phyloP scores from a whole-genome alignment of 2,329 filamentous ascomycete genomes.

The Capronia coronata region DNA sequence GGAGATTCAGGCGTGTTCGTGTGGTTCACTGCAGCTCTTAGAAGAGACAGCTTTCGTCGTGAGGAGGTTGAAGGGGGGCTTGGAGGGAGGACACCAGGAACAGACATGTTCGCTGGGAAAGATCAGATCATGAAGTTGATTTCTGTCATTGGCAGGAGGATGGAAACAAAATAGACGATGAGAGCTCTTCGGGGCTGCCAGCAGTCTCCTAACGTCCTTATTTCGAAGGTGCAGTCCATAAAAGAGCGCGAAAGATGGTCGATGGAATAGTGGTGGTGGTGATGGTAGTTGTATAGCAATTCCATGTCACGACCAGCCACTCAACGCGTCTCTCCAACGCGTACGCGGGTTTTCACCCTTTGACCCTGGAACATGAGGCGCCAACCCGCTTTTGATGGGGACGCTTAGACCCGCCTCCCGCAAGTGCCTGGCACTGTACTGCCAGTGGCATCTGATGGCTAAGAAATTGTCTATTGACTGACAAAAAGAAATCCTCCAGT shows the following conservation, averaged over 20 bases:
- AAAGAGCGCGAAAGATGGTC: not conserved
- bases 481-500: not conserved
- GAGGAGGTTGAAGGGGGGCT: conserved; percentile 27
- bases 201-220: conserved; percentile 13
- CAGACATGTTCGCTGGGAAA: conserved; percentile 20
- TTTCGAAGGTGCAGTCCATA: not conserved
- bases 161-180: not conserved
- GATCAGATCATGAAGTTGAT: not conserved
- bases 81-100: conserved; percentile 26
- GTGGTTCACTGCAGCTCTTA: not conserved
- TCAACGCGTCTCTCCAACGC: conserved; percentile 2
- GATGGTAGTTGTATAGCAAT: not conserved
- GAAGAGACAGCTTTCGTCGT: conserved; percentile 10
- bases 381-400: not conserved
- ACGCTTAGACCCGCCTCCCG: not conserved
- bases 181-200: conserved; percentile 11
- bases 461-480: not conserved
- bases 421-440: not conserved
- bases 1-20: conserved; percentile 18
- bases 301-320: not conserved
- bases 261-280: not conserved
- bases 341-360: not conserved
- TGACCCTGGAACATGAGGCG: not conserved
- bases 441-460: not conserved
- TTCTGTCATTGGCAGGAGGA: not conserved